Evolutionary conservation across 192 early-diverging fungal species (phyloP), one percentile per base, ranked within the genome.

Genomic region (Anaeromyces robustus): DNA sequence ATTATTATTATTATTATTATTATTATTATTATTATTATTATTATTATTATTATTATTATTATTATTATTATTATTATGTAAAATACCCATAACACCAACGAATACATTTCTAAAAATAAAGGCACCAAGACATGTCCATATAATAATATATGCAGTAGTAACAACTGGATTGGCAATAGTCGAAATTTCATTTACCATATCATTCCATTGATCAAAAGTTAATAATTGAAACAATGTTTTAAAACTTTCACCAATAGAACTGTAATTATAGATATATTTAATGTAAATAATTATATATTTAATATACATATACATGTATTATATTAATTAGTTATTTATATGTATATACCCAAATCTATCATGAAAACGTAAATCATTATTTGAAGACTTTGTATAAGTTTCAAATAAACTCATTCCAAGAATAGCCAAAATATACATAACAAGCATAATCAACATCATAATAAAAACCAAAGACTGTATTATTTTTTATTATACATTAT

Each of bases 21-120:
- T n/a, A n/a, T n/a, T n/a, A n/a, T n/a, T n/a, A n/a, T n/a, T n/a
- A n/a, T n/a, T n/a, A n/a, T n/a, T n/a, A n/a, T n/a, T n/a, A n/a
- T n/a, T n/a, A n/a, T n/a, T n/a, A n/a, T n/a, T n/a, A n/a, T n/a
- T n/a, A n/a, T n/a, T n/a, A n/a, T n/a, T n/a, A n/a, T n/a, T n/a
- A n/a, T n/a, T n/a, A n/a, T n/a, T n/a, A n/a, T n/a, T n/a, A n/a
- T n/a, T 34, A 80, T 28, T 28, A 80, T 6, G 4, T 17, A n/a
- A 0, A 29, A 17, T 81, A 82, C 82, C 85, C 86, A 88, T 86
- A 30, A 88, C 86, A 77, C 87, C 87, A 29, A 88, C 83, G 81
- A 88, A 87, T 29, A 88, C 82, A 79, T 88, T 87, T 78, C 85
- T 77, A 52, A 88, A 88, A 41, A 88, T 86, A 68, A 88, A 88